Evolutionary conservation across 345 rosid species (phyloP), one percentile per base, ranked within the genome.

Genomic region (Turnera subulata): DNA sequence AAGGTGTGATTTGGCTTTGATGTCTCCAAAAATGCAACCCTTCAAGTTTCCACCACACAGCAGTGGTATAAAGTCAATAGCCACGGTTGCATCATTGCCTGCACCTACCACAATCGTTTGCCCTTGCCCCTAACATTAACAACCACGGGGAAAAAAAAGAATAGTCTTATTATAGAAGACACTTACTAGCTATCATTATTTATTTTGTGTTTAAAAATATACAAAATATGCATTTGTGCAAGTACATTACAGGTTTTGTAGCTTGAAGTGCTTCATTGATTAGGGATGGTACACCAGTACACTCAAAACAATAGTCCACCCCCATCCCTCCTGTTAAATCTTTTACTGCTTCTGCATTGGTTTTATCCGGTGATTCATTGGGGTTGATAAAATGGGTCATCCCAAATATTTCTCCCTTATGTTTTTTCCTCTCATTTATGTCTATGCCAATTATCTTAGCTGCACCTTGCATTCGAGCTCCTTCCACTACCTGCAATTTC

Each of bases 361-460:
- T 29, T 42, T 79, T 76, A 7, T 63, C 64, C 16, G 58, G 58
- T n/a, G n/a, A n/a, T 2, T 64, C 78, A 14, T 68, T 57, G 2
- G 94, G 85, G 53, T 86, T 80, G 50, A 86, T 65, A 69, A 89
- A 89, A 26, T 82, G 58, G 6, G 77, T 86, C 72, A 86, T 74
- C 48, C 94, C 96, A 52, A 73, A 55, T 6, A 42, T 65, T 46
- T 35, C 29, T 42, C 74, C 82, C 55, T 74, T 85, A 1, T 43
- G 66, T 18, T 51, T 66, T 23, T 72, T 80, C 11, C 4, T 55
- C 4, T 23, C 64, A 38, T 88, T 88, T 48, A 67, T 67, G 53
- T 88, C 90, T 21, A 88, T 51, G 1, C 96, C 93, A 14, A 88
- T 85, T 65, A 88, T 66, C 64, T 56, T 72, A 10, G 51, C 56